Conservation (phyloP, 345 rosid species). For the Capsella bursapastoris region DNA sequence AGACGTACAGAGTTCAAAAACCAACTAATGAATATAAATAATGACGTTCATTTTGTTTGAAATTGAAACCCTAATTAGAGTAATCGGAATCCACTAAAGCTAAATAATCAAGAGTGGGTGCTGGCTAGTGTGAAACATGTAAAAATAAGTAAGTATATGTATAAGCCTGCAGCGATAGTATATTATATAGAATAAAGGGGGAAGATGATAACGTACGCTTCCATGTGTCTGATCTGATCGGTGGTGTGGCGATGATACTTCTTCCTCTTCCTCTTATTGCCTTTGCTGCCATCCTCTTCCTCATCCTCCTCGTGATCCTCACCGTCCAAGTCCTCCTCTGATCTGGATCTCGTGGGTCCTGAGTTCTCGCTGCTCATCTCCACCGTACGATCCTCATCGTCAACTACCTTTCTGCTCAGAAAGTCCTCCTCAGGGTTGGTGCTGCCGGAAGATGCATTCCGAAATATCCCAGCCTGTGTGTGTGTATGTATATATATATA, state of each 20-base stretch:
- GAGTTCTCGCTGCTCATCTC: constrained; percentile 98
- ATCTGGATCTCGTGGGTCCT: constrained; percentile 80
- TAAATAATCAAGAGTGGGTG: too few species aligned
- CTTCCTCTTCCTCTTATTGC: constrained; percentile 90
- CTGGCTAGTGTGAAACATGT: too few species aligned
- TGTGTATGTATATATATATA: background rate
- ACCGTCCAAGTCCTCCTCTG: constrained; percentile 76
- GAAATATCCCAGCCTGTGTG: constrained; percentile 87
- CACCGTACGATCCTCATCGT: constrained; percentile 59
- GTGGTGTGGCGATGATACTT: constrained; percentile 96
- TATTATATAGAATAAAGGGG: background rate
- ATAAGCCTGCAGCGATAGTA: too few species aligned
- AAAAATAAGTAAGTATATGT: too few species aligned
- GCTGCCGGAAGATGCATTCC: constrained; percentile 59
- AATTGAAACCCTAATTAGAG: constrained; percentile 21
- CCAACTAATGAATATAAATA: constrained; percentile 11
- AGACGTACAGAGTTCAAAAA: background rate
- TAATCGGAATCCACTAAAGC: background rate
- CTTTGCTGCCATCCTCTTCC: constrained; percentile 45
- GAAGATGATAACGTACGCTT: constrained; percentile 60
- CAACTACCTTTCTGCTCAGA: constrained; percentile 62
- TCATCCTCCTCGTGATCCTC: constrained; percentile 59
- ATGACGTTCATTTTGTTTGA: background rate
- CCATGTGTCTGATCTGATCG: constrained; percentile 98
- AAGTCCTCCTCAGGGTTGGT: constrained; percentile 72